Evolutionary conservation across 129 eudicot species (phyloP).

Genomic region (Sambucus nigra): DNA sequence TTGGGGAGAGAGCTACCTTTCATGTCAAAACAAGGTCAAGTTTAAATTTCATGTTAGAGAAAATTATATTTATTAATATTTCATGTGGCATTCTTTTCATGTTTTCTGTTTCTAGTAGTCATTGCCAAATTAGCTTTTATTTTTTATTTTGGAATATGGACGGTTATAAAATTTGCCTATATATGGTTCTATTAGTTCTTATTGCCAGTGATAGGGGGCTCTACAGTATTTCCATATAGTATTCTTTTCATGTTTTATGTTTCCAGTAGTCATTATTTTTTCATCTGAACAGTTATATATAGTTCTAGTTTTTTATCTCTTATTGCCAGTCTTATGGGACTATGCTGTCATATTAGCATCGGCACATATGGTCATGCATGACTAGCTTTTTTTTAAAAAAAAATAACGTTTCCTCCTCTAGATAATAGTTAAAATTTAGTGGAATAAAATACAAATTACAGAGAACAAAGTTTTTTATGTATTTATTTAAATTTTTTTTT

Average conservation of each 20-base stretch:
- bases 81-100: not conserved
- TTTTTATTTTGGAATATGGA: too few relatives aligned
- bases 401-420: not conserved
- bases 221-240: not conserved
- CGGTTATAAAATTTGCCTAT: too few relatives aligned
- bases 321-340: not conserved
- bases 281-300: too few relatives aligned
- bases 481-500: too few relatives aligned
- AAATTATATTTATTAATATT: conserved; percentile 1
- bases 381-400: too few relatives aligned
- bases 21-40: conserved; percentile 87
- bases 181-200: too few relatives aligned
- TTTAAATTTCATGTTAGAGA: not conserved
- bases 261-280: not conserved
- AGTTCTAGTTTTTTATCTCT: not conserved
- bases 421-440: not conserved
- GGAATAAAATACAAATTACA: not conserved
- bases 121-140: too few relatives aligned
- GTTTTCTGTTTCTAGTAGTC: not conserved
- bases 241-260: conserved; percentile 4
- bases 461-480: too few relatives aligned
- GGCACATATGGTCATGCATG: not conserved
- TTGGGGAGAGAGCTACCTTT: conserved; percentile 99
- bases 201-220: too few relatives aligned
- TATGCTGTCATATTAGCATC: not conserved